Base-by-base conservation (phyloP, 2,329 filamentous ascomycete genomes). In the Rasamsonia emersonii region DNA sequence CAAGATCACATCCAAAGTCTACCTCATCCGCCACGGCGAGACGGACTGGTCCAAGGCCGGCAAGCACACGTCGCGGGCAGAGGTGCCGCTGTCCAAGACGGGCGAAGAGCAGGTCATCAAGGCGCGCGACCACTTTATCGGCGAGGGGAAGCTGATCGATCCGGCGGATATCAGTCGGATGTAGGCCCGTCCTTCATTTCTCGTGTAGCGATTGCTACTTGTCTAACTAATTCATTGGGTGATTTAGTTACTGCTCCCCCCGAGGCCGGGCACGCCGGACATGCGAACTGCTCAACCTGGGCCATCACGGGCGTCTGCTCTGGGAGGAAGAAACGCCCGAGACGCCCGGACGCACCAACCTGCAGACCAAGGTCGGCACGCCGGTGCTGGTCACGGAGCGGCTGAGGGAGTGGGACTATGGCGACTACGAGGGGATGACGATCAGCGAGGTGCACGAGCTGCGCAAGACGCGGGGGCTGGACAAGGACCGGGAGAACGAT, bases 341-440 rank as follows among this genome's bases (percentile, higher is more conserved):
- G 23, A 19, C 5, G 26, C 30, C 5, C 27, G 16, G 5, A 9
- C 27, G n/a, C 3, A 29, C 4, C n/a, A n/a, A n/a, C n/a, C n/a
- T n/a, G n/a, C n/a, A n/a, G n/a, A n/a, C n/a, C 18, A 19, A 21
- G 13, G 20, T 17, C 10, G 32, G 32, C 13, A 16, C 28, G 3
- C n/a, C 30, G 6, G 28, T 43, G 25, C 28, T 41, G 25, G 14
- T 39, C 3, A 80, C 77, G 2, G 68, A 80, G 29, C 74, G 76
- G 41, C 75, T 88, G 36, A 70, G 79, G 7, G 82, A 86, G 55
- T 86, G 83, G 83, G 76, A 86, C 57, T 89, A 88, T 49, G 83
- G 81, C 28, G 70, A 78, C 43, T 89, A 89, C 49, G 83, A 89
- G 60, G 83, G 83, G 9, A 69, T 86, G 45, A 82, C 79, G 18